Evolutionary conservation across 2,329 filamentous ascomycete genomes (phyloP), one percentile per base, ranked within the genome.

Genomic region (Polytolypa hystricis): DNA sequence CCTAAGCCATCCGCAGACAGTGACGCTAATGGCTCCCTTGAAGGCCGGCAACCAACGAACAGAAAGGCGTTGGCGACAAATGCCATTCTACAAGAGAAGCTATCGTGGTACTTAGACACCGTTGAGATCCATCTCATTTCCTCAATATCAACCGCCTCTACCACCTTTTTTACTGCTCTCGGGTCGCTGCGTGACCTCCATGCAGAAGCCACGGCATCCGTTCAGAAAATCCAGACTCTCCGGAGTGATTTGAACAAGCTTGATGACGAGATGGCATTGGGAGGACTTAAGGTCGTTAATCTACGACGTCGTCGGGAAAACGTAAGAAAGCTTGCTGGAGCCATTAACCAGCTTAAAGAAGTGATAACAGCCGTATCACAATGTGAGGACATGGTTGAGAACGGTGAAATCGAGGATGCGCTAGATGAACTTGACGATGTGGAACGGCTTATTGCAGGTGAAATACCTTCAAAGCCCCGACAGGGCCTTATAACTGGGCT

Each of bases 51-150:
- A 20, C 10, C 37, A 37, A 16, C 39, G 23, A 14, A 38, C 39
- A 75, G 89, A 42, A 96, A 95, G 56, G 83, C 84, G 1, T 67
- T 98, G 18, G 89, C 89, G 5, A 95, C 87, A 0, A 98, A 98
- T 60, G 91, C 91, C 0, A 98, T 98, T 40, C 60, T 98, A 23
- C 91, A 98, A 56, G 91, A 98, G 60, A 98, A 98, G 60, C 68
- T 98, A 9, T 96, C 91, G 0, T 98, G 91, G 91, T 98, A 98
- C 58, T 94, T 98, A 86, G 91, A 98, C 56, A 98, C 91, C 0
- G 86, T 98, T 15, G 91, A 98, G 56, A 85, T 98, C 37, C 91
- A 98, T 56, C 68, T 98, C 5, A 95, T 98, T 49, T 85, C 84
- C 20, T 94, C 87, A 0, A 98, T 98, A 44, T 96, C 89, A 2